Base-by-base conservation (phyloP, 176 grass and related monocot species). In the Oryza nivara region DNA sequence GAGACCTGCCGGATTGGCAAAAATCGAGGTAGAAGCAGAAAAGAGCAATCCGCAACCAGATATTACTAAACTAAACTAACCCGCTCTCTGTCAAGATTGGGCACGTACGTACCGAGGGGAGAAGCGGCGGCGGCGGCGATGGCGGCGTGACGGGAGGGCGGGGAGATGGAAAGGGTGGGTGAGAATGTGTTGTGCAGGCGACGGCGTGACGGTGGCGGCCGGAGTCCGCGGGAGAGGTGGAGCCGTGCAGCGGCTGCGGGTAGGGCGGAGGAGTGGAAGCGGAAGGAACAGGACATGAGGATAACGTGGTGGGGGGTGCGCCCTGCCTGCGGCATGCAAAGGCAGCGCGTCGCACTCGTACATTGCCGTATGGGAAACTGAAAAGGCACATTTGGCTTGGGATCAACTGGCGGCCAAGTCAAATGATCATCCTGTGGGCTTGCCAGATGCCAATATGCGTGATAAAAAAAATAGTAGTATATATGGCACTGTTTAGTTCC, bases 51-150 rank as follows among this genome's bases (percentile, higher is more conserved):
- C 41, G 49, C 36, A 22, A 26, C 13, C 54, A 72, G 30, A 32
- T 32, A 28, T 32, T 32, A 32, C 30, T 3, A 32, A 32, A 32
- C 30, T 32, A 32, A 32, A 32, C 3, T 32, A 61, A 61, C 8
- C 14, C 54, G 1, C 19, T 58, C 6, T 58, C 54, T 6, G 17
- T 30, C 25, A 12, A 12, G 20, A 67, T 9, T 35, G 66, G 46
- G 66, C 54, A 73, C 52, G 69, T 34, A 73, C 80, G 69, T 73
- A 82, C 68, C 80, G 38, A 82, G 47, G 66, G 79, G 3, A 11
- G 68, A 25, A 16, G 70, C n/a, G 38, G 36, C 11, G 22, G 70
- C n/a, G 38, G 36, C 11, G 22, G 56, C 68, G 67, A 60, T 67
- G 68, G 68, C 68, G 4, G 80, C 51, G 52, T 16, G 69, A 64